Base-by-base conservation (phyloP, 1,284 basidiomycete genomes). In the Boletellus sp. region DNA sequence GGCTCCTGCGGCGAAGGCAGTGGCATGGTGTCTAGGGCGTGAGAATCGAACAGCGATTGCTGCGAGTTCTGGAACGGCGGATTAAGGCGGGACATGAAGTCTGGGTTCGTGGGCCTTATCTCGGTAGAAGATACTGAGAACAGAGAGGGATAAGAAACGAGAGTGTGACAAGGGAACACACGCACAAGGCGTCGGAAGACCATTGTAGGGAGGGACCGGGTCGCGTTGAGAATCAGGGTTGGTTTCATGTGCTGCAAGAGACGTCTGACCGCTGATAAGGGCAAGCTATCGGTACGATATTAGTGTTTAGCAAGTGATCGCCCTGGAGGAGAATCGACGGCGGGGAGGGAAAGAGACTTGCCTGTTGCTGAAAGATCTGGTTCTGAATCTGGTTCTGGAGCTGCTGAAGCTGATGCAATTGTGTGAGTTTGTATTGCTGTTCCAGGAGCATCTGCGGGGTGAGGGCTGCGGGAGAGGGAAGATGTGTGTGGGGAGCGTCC, bases 301-400 rank as follows among this genome's bases (percentile, higher is more conserved):
- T 26, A 62, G 51, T 42, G 47, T 51, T 51, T 41, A 24, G 38
- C 19, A 40, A 19, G 41, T 47, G 53, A 67, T 58, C 50, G 43
- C 3, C 36, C 24, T 7, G 2, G 33, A 32, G 22, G 33, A n/a
- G 26, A 44, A 47, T 45, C 39, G 26, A 44, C 49, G 44, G 51
- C 44, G 30, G 41, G n/a, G 26, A 33, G 28, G 26, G 30, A 38
- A 41, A 47, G 11, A 15, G 49, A 59, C 75, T 50, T 58, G 85
- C 89, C 82, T 91, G 89, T 64, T 91, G 89, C 60, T 91, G 89
- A 52, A 91, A 86, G 53, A 91, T 89, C 74, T 90, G 86, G 51
- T 82, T 83, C 66, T 91, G 89, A 51, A 91, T 89, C 71, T 90
- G 86, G 53, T 83, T 83, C 63, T 91, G 89, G 1, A 90, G 73